phyloP scores from a whole-genome alignment of 2,329 filamentous ascomycete genomes.

The Neonectria punicea region DNA sequence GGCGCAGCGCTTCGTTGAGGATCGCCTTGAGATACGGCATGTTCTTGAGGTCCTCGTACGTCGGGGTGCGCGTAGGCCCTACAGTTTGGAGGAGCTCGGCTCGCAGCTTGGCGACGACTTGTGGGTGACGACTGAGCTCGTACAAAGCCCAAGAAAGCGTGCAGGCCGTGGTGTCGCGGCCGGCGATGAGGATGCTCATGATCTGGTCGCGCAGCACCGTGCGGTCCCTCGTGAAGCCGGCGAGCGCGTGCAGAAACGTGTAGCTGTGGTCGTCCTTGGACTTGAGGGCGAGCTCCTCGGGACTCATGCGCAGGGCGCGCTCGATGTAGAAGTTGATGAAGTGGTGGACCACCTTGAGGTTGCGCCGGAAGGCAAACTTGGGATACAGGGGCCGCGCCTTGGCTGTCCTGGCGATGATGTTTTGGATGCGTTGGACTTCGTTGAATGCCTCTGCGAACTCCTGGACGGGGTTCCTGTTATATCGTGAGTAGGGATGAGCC shows the following conservation, averaged over 20 bases:
- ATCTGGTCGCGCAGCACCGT: constrained; percentile 85
- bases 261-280: constrained; percentile 77
- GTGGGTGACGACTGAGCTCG: constrained; percentile 79
- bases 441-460: constrained; percentile 85
- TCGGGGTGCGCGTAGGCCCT: constrained; percentile 70
- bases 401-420: constrained; percentile 71
- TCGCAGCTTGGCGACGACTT: constrained; percentile 74
- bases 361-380: constrained; percentile 68
- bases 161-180: constrained; percentile 86
- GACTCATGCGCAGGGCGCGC: constrained; percentile 73
- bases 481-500: not conserved
- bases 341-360: constrained; percentile 75
- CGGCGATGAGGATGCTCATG: constrained; percentile 83
- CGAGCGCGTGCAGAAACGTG: constrained; percentile 88
- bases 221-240: constrained; percentile 78
- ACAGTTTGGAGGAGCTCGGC: constrained; percentile 76
- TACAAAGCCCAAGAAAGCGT: constrained; percentile 86
- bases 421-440: constrained; percentile 80
- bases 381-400: constrained; percentile 73
- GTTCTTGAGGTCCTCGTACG: constrained; percentile 83
- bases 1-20: constrained; percentile 80
- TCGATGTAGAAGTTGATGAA: constrained; percentile 86
- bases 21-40: constrained; percentile 85
- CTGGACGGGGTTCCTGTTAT: constrained; percentile 63
- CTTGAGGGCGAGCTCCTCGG: constrained; percentile 77